These are phyloP conservation scores for Glebionis coronaria DNA, from an alignment of 129 eudicot genomes.

Conservation along the genomic window DNA sequence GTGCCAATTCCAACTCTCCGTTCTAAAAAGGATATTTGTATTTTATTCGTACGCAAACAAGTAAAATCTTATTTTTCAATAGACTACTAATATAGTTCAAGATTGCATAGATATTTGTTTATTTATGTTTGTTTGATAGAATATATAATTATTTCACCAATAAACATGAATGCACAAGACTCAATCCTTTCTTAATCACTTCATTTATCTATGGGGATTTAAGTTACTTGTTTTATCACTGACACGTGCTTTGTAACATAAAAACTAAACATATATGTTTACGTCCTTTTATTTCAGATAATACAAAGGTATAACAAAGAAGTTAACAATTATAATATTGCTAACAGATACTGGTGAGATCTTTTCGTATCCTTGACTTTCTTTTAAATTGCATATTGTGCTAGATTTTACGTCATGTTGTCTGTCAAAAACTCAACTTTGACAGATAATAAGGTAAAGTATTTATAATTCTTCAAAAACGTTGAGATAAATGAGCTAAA, in stretches of 20 bases:
- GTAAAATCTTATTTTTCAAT: not conserved
- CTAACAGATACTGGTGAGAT: not conserved
- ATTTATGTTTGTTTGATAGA: not conserved
- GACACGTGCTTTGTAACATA: slow-evolving; percentile 24
- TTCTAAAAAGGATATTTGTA: slow-evolving; percentile 19
- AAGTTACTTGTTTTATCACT: not conserved
- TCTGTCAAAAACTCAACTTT: not conserved
- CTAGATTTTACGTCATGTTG: not conserved
- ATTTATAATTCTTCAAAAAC: not conserved
- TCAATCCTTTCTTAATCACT: not conserved
- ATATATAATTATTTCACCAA: slow-evolving; percentile 1
- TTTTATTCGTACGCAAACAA: slow-evolving; percentile 11
- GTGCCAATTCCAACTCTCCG: slow-evolving; percentile 22
- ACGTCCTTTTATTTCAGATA: slow-evolving; percentile 4
- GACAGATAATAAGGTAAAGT: slow-evolving; percentile 19
- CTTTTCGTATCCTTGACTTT: slow-evolving; percentile 20
- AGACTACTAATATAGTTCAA: slow-evolving; percentile 1
- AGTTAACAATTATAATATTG: slow-evolving; percentile 6
- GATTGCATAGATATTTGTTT: not conserved
- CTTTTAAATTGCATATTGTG: not conserved
- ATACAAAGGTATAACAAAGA: not conserved
- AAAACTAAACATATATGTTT: slow-evolving; percentile 9
- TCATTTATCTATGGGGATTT: not conserved
- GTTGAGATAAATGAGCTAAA: not conserved
- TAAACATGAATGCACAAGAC: slow-evolving; percentile 16